Base-by-base conservation (phyloP, 1,139 yeast species). In the Torulaspora pretoriensis region DNA sequence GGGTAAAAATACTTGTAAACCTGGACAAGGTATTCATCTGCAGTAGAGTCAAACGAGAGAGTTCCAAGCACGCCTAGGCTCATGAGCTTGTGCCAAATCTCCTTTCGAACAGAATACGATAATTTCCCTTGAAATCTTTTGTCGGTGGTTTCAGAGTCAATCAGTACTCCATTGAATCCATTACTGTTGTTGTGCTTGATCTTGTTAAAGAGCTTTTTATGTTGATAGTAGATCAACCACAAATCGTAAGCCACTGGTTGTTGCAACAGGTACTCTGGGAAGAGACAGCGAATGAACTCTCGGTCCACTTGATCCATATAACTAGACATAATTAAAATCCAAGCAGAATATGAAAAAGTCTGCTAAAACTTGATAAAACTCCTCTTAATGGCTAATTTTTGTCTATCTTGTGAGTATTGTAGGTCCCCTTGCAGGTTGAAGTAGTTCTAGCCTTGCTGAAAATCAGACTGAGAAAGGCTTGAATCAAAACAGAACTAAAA, bases 191-290 rank as follows among this genome's bases (percentile, higher is more conserved):
- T 39, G 38, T 49, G 45, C 27, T 53, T 54, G 14, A 53, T 40
- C 37, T 58, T 53, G 36, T 53, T 53, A 44, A 63, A 60, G 12
- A 60, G 42, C 38, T 56, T 58, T 49, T 55, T 58, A 34, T 61
- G 56, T 24, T 50, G 50, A 41, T 48, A 51, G 45, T 61, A 63
- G 5, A 52, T 25, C 31, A 48, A 45, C 59, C 61, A 56, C 27
- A 63, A 41, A 14, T 57, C 57, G 31, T 60, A 55, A 1, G 60
- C 63, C n/a, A 61, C 51, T 17, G 67, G 67, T 38, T 63, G 67
- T 33, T 59, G 53, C 17, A 61, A 35, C 37, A 63, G 43, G 40
- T 63, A 63, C 22, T 51, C 52, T 8, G 67, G 67, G 43, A 57
- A 63, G 7, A 63, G 43, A 13, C 55, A 46, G 13, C 47, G 47